A percentile compares a stretch with the other conserved stretches of the same genome.
These are phyloP conservation scores for Fomitopsis serialis DNA, from an alignment of 768 basidiomycete genomes.

Conservation along the genomic window DNA sequence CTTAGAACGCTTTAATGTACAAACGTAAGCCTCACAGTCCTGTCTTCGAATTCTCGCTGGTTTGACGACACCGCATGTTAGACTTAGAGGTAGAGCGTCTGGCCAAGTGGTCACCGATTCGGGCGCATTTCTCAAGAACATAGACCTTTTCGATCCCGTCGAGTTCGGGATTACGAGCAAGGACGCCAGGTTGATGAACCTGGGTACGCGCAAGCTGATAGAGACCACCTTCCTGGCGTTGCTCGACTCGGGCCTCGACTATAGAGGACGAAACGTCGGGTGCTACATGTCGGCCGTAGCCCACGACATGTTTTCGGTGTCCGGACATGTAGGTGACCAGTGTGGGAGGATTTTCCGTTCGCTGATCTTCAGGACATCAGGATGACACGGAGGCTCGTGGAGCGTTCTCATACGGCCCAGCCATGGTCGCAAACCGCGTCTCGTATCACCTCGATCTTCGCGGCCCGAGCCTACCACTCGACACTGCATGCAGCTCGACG, in stretches of 20 bases:
- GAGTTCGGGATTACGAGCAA: slow-evolving; percentile 35
- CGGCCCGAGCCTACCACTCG: slow-evolving; percentile 45
- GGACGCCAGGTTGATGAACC: slow-evolving; percentile 30
- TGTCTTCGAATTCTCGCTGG: neutral
- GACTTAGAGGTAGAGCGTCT: neutral
- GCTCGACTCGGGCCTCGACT: slow-evolving; percentile 44
- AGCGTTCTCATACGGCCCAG: slow-evolving; percentile 28
- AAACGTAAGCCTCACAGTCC: slow-evolving; percentile 21
- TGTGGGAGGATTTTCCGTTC: neutral
- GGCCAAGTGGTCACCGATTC: slow-evolving; percentile 20
- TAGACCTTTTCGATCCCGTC: slow-evolving; percentile 29
- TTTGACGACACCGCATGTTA: neutral
- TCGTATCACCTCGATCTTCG: slow-evolving; percentile 37
- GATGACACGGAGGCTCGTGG: slow-evolving; percentile 29
- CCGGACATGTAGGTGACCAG: slow-evolving; percentile 21
- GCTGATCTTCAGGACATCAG: slow-evolving; percentile 14
- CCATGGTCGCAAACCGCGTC: slow-evolving; percentile 35
- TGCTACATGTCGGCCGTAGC: slow-evolving; percentile 33
- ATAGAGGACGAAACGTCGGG: slow-evolving; percentile 37
- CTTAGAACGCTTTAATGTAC: slow-evolving; percentile 27
- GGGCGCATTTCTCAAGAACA: slow-evolving; percentile 34
- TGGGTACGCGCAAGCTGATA: slow-evolving; percentile 31
- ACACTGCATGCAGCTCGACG: slow-evolving; percentile 48
- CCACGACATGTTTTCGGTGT: slow-evolving; percentile 19
- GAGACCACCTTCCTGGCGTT: slow-evolving; percentile 38